Evolutionary conservation across 1,284 basidiomycete genomes (phyloP).

Genomic region (Moesziomyces globuligerus): DNA sequence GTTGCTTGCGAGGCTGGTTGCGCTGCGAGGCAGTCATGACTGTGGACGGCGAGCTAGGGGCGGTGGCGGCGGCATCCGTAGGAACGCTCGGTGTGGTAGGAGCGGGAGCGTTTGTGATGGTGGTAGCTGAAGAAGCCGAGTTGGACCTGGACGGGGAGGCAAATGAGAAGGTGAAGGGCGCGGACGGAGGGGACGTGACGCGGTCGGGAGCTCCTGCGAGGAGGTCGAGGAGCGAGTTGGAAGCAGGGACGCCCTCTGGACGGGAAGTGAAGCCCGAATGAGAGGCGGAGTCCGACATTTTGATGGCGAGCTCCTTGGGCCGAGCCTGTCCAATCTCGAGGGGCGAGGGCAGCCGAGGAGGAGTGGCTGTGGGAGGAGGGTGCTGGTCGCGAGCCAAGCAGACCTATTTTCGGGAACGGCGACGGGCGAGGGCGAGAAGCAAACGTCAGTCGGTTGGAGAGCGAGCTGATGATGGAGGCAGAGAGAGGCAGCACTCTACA

Average conservation of each 20-base stretch:
- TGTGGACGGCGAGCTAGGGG: background rate
- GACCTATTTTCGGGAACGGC: too few species aligned
- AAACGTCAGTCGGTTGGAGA: too few species aligned
- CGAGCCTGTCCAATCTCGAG: too few species aligned
- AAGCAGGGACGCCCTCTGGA: slow-evolving; percentile 5
- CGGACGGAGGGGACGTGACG: slow-evolving; percentile 23
- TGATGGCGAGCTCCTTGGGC: too few species aligned
- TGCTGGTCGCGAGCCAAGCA: too few species aligned
- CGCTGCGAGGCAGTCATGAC: slow-evolving; percentile 5
- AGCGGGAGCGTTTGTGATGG: background rate
- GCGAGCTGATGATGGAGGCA: too few species aligned
- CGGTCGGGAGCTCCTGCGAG: slow-evolving; percentile 35
- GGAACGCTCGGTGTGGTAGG: background rate
- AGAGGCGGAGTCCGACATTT: slow-evolving; percentile 15
- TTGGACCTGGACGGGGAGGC: background rate
- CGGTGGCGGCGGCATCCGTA: background rate
- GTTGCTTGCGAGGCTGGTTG: slow-evolving; percentile 1
- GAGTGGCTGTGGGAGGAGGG: too few species aligned
- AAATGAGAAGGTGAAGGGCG: background rate
- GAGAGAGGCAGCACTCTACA: too few species aligned
- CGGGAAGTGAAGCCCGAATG: background rate
- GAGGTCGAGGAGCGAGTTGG: slow-evolving; percentile 41
- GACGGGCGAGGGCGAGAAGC: too few species aligned
- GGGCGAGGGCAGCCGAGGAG: too few species aligned
- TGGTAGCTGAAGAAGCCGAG: background rate